Base-by-base conservation (phyloP, 2,329 filamentous ascomycete genomes). In the Emmonsia crescens region DNA sequence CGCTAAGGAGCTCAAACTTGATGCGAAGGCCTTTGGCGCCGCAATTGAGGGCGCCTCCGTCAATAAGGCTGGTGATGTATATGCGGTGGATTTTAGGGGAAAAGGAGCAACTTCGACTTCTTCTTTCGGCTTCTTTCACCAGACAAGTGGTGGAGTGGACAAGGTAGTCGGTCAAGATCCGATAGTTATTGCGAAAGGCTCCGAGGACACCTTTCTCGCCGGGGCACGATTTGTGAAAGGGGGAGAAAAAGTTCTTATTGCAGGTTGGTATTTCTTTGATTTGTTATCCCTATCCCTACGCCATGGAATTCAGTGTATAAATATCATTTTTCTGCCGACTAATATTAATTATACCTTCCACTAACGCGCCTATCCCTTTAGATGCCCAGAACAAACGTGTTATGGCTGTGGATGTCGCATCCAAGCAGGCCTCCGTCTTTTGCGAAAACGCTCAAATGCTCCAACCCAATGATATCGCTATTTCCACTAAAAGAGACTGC, bases 391-490 rank as follows among this genome's bases (percentile, higher is more conserved):
- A 60, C 33, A 60, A 51, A 33, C 58, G 58, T 9, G 58, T 60
- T 27, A 31, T 51, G 33, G 5, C 29, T 5, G 44, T 49, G n/a
- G 24, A 52, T 10, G 40, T 52, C 9, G 36, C 49, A 9, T 38
- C 44, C 46, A 49, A 52, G n/a, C 8, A 49, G 9, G 49, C 21
- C 21, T 52, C 27, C 46, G 58, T 51, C 42, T 52, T 60, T 33
- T 60, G 58, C 46, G 19, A 29, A 12, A 48, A 60, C 21, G 16
- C 29, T 10, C 19, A n/a, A 10, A 60, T 60, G 58, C 58, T 60
- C 46, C 58, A 60, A 27, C 58, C 58, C 5, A 60, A 60, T 31
- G 58, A 60, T n/a, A 54, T 60, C n/a, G 44, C 58, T 8, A n/a
- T 60, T 33, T 52, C 42, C 14, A 33, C 58, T 5, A 51, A 60